Percentiles rank a stretch among this genome's conserved stretches.
Conservation (phyloP, 2,329 filamentous ascomycete genomes). For the Anthostomella pinea region DNA sequence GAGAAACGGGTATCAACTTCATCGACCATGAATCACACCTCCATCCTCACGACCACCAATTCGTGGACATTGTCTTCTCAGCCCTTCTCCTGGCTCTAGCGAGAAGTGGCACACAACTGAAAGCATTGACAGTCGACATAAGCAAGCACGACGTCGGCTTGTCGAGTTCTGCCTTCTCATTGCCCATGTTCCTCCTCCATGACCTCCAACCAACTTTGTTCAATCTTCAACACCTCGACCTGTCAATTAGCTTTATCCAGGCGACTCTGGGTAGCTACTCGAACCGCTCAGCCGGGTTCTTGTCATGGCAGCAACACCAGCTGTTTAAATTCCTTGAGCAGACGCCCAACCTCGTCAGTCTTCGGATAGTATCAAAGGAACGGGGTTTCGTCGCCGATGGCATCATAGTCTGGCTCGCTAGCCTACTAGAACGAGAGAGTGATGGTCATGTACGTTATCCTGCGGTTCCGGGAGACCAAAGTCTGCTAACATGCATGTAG, state of each 20-base stretch:
- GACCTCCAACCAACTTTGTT: slow-evolving; percentile 13
- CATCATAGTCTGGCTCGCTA: slow-evolving; percentile 20
- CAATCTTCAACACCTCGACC: slow-evolving; percentile 16
- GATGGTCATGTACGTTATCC: not conserved
- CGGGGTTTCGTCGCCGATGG: slow-evolving; percentile 17
- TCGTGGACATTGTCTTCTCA: slow-evolving; percentile 24
- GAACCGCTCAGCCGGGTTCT: slow-evolving; percentile 17
- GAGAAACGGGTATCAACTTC: slow-evolving; percentile 21
- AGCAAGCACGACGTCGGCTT: slow-evolving; percentile 16
- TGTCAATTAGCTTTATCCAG: slow-evolving; percentile 23
- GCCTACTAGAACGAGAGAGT: slow-evolving; percentile 9
- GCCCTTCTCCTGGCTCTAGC: slow-evolving; percentile 17
- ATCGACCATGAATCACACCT: slow-evolving; percentile 11
- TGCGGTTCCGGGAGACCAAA: not conserved
- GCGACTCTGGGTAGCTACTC: slow-evolving; percentile 15
- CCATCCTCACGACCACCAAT: slow-evolving; percentile 19
- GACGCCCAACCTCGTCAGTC: slow-evolving; percentile 19
- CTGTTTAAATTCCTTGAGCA: slow-evolving; percentile 20
- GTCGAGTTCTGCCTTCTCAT: slow-evolving; percentile 23
- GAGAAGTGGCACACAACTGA: slow-evolving; percentile 12
- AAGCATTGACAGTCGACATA: slow-evolving; percentile 18
- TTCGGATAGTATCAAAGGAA: slow-evolving; percentile 18
- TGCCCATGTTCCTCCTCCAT: slow-evolving; percentile 14
- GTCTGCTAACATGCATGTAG: not conserved
- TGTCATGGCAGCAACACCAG: slow-evolving; percentile 23